Evolutionary conservation across 2,329 filamentous ascomycete genomes (phyloP), one percentile per base, ranked within the genome.

Genomic region (Aspergillus clavatus): DNA sequence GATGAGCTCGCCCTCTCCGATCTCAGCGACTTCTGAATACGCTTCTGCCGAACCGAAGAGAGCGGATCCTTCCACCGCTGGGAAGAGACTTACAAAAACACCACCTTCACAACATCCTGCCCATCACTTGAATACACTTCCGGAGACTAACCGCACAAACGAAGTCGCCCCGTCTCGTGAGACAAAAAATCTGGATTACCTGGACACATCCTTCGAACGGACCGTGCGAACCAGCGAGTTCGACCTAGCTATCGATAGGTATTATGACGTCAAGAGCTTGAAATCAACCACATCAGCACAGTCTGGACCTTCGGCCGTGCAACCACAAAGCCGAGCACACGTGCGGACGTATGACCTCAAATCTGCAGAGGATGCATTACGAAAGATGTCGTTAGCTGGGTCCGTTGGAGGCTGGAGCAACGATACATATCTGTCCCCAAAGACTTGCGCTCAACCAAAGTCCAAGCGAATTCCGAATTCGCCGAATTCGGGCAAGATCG

Each of bases 1-100:
- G 57, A 66, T 65, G 19, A 52, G 62, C 24, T 71, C 69, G 1
- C 69, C 69, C 0, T 70, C 69, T 10, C 61, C 67, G 2, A 58
- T 69, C 24, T 69, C 66, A 5, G 49, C 63, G 5, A 47, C 42
- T 14, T 66, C 67, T 5, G 69, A 70, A 39, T 48, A 52, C 11
- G 59, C 67, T 6, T 43, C 51, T 6, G 51, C 47, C 7, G 60
- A 55, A 26, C 4, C 44, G 2, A 55, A 58, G 26, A 58, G 49
- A 40, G 37, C 45, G 6, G 51, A 55, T 21, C 48, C 45, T 35
- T 45, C 53, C 19, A 39, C 52, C 7, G 43, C 47, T n/a, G 50
- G 42, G 10, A 63, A 55, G 47, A 60, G 56, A 47, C 57, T 60
- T 14, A 60, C 56, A 5, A 68, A 66, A 29, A 33, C 52, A 4